Evolutionary conservation across 495 filamentous ascomycete species (phyloP), one percentile per base, ranked within the genome.

Genomic region (Aspergillus affinis): DNA sequence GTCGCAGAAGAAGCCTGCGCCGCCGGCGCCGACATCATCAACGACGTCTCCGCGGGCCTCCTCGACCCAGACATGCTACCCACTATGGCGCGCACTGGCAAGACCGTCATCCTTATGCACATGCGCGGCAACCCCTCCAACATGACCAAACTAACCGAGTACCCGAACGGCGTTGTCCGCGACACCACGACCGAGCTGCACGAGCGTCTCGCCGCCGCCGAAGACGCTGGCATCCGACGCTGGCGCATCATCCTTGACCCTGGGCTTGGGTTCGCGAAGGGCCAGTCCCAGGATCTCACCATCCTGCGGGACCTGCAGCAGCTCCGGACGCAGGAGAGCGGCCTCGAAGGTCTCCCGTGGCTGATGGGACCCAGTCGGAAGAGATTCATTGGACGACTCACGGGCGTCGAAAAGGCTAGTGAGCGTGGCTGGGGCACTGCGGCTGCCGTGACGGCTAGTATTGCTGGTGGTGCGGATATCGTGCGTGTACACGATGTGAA

Each of bases 221-320:
- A 96, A 73, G 83, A 77, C 44, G 91, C 91, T 2, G 94, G 94
- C 1, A 82, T 98, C 8, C 80, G 89, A 0, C 84, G 93, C 13
- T 98, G 94, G 94, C 89, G 94, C 48, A 93, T 98, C 50, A 88
- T 98, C 48, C 84, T 98, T 3, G 94, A 98, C 65, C 94, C 94
- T 0, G 94, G 94, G 0, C 84, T 98, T 10, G 94, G 94, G 0
- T 98, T 98, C 62, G 90, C 94, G 21, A 98, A 98, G 76, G 83
- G 83, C 2, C 81, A 84, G 61, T 78, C 79, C 20, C 89, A 96
- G 69, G 96, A 96, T 72, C 71, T 98, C 21, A 85, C 91, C 57
- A 74, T 98, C 8, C 74, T 98, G 52, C 77, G 90, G 15, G 71
- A 83, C 1, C 71, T 97, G 41, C 78, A 79, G 13, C 79, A 83